Conservation (phyloP, 2,329 filamentous ascomycete genomes). For the Curvularia lunata region DNA sequence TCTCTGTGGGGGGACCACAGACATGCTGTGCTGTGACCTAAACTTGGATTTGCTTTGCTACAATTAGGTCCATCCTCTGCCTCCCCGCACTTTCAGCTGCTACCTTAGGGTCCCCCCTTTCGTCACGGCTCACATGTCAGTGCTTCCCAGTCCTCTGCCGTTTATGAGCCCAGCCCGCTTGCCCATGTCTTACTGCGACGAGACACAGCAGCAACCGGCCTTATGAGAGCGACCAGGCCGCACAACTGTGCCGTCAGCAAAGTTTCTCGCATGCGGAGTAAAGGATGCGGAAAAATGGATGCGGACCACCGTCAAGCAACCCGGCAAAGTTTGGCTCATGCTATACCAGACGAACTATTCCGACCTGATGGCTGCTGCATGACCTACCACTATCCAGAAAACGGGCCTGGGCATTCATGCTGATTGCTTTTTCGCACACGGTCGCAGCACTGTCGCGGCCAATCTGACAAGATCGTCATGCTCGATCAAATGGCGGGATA, state of each 20-base stretch:
- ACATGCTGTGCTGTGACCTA: slow-evolving; percentile 17
- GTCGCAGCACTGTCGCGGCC: slow-evolving; percentile 3
- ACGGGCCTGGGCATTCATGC: background rate
- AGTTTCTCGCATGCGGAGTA: background rate
- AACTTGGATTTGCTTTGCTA: slow-evolving; percentile 9
- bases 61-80: slow-evolving; percentile 9
- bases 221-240: background rate
- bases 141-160: background rate
- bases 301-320: slow-evolving; percentile 21
- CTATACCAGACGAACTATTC: slow-evolving; percentile 1
- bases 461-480: slow-evolving; percentile 6
- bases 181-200: slow-evolving; percentile 1
- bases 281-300: background rate
- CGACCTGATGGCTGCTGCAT: slow-evolving; percentile 4
- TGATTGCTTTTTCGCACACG: slow-evolving; percentile 11
- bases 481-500: slow-evolving; percentile 9
- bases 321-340: slow-evolving; percentile 11
- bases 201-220: background rate
- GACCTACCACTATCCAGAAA: background rate
- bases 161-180: background rate
- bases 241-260: background rate
- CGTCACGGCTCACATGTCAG: background rate
- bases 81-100: slow-evolving; percentile 18
- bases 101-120: slow-evolving; percentile 28
- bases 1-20: slow-evolving; percentile 12